phyloP scores from a whole-genome alignment of 495 filamentous ascomycete genomes.

The Neurospora tetraspora region DNA sequence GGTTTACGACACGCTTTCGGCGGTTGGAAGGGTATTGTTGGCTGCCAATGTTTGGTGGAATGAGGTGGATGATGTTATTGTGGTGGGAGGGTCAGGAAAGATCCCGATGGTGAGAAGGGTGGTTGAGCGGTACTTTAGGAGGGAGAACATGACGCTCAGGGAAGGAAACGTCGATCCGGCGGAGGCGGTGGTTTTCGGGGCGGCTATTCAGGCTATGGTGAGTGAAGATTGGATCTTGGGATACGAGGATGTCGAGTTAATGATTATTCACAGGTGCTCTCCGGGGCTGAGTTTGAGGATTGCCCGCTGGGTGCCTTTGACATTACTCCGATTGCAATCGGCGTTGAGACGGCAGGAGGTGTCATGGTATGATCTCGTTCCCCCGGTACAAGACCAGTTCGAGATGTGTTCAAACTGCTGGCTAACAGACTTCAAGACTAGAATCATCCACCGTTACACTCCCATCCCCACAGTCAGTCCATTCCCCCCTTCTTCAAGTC shows the following conservation, averaged over 20 bases:
- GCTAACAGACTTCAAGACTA: constrained; percentile 39
- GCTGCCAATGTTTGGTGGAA: constrained; percentile 65
- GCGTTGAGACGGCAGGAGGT: constrained; percentile 92
- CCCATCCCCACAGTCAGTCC: constrained; percentile 61
- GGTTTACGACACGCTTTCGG: constrained; percentile 90
- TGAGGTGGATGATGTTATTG: constrained; percentile 72
- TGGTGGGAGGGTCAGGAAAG: constrained; percentile 84
- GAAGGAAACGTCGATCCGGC: constrained; percentile 73
- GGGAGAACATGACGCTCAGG: constrained; percentile 54
- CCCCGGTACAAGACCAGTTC: background rate
- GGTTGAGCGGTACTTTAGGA: constrained; percentile 93
- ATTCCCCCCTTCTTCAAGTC: background rate
- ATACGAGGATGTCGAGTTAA: background rate
- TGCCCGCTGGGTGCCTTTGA: constrained; percentile 71
- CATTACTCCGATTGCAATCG: constrained; percentile 88
- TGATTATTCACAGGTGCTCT: constrained; percentile 37
- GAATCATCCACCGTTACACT: constrained; percentile 81
- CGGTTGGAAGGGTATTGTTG: constrained; percentile 83
- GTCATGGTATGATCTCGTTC: constrained; percentile 46
- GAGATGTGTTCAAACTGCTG: background rate
- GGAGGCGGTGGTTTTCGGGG: constrained; percentile 90
- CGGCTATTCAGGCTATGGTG: constrained; percentile 81
- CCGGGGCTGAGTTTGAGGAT: constrained; percentile 58
- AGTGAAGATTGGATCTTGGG: constrained; percentile 1
- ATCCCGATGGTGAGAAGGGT: constrained; percentile 85